Evolutionary conservation across 805 yeast genomes (phyloP).

Genomic region (Crinitomyces ghanaensis): DNA sequence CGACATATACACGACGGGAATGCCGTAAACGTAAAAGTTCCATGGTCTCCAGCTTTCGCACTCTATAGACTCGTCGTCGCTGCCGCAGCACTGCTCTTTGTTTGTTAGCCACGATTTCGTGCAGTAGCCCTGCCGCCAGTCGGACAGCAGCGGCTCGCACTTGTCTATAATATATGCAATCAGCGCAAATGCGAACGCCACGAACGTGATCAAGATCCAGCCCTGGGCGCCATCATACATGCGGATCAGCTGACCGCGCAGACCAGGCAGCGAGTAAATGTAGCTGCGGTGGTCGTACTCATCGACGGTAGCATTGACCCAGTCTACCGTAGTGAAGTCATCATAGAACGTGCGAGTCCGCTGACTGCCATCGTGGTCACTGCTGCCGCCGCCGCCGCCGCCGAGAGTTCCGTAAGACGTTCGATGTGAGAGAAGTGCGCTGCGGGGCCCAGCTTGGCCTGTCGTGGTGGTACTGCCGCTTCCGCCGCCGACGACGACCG

Average conservation of each 20-base stretch:
- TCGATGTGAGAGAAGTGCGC: no score
- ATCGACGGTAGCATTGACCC: conserved; percentile 40
- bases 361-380: no score
- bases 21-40: conserved; percentile 23
- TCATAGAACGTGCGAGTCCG: conserved; percentile 39
- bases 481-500: no score
- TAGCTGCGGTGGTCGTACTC: conserved; percentile 33
- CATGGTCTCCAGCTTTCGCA: conserved; percentile 38
- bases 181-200: conserved; percentile 37
- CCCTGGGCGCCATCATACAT: conserved; percentile 32
- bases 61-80: conserved; percentile 7
- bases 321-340: conserved; percentile 51
- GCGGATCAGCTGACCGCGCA: conserved; percentile 23
- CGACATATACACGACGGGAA: conserved; percentile 22
- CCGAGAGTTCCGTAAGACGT: no score
- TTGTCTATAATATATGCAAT: conserved; percentile 40
- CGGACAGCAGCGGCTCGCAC: conserved; percentile 37
- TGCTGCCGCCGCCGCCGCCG: no score
- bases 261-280: conserved; percentile 27
- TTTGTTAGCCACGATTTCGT: conserved; percentile 33
- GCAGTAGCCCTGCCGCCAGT: conserved; percentile 44
- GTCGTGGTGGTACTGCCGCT: no score
- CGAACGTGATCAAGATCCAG: conserved; percentile 39
- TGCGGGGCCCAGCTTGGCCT: no score
- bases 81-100: conserved; percentile 33